phyloP scores from a whole-genome alignment of 352 stramenopile genomes.

The Phytophthora palmivora region DNA sequence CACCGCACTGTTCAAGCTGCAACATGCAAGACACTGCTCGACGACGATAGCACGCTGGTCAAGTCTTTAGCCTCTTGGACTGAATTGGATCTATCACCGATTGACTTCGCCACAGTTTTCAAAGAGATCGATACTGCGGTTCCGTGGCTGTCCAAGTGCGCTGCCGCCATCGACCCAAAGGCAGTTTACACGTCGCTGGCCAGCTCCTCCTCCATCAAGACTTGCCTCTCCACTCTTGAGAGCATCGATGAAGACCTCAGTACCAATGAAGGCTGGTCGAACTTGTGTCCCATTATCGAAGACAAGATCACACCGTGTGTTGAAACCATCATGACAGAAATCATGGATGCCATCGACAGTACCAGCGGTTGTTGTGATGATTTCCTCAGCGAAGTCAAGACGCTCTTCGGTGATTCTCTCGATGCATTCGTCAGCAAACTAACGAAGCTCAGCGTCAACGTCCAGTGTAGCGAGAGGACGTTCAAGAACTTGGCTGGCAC shows the following conservation, averaged over 20 bases:
- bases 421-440: too few relatives aligned
- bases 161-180: constrained; percentile 42
- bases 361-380: constrained; percentile 49
- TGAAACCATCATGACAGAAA: constrained; percentile 31
- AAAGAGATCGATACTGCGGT: constrained; percentile 29
- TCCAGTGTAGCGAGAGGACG: constrained; percentile 46
- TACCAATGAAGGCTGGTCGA: constrained; percentile 8
- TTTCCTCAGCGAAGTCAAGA: constrained; percentile 44
- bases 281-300: constrained; percentile 38
- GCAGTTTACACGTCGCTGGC: constrained; percentile 23
- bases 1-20: constrained; percentile 2
- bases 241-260: constrained; percentile 4
- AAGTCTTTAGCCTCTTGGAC: constrained; percentile 6
- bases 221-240: constrained; percentile 37
- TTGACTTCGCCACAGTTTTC: constrained; percentile 31
- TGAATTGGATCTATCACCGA: constrained; percentile 1
- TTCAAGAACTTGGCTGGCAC: constrained; percentile 37
- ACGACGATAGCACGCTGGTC: constrained; percentile 8
- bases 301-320: constrained; percentile 45
- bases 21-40: constrained; percentile 23
- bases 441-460: constrained; percentile 32
- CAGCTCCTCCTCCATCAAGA: constrained; percentile 25
- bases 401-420: constrained; percentile 40
- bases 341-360: constrained; percentile 33
- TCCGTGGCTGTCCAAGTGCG: constrained; percentile 53